Evolutionary conservation across 768 basidiomycete species (phyloP), one percentile per base, ranked within the genome.

Genomic region (Candolleomyces efflorescens): DNA sequence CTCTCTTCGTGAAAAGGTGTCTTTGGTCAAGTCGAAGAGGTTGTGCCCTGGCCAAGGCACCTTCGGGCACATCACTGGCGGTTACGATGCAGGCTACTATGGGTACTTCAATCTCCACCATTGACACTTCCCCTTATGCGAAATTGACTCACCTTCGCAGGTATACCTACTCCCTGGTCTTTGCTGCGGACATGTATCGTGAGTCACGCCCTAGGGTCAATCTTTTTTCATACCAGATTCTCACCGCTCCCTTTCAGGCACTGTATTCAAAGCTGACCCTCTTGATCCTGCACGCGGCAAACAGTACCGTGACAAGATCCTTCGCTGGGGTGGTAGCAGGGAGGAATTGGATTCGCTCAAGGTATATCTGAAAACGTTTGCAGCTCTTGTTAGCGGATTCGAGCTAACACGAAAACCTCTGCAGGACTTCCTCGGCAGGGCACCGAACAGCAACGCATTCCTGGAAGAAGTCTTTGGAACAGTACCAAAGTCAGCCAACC

Each of bases 291-390:
- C 69, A 22, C 81, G 82, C 15, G 91, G 92, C 3, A 74, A 78
- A 60, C 73, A 70, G 23, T 95, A 94, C 68, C 82, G 91, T 2
- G 80, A 89, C 59, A 85, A 85, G 69, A 93, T 95, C 59, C 77
- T 94, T 17, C 69, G 73, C 32, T 81, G 82, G 7, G 91, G 92
- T 23, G 90, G 89, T 24, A 89, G 86, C 61, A 81, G 87, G 12
- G 91, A 94, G 60, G 92, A 93, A 63, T 70, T 84, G 56, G 86
- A 90, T 47, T 87, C 87, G n/a, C 78, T 94, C 57, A 79, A 87
- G 78, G 90, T 86, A 60, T 27, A 71, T 50, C n/a, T 5, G 32
- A 32, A 7, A 2, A 5, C 32, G 32, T 11, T 0, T 26, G 20
- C 55, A 47, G 15, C 37, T 37, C 47, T 18, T n/a, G 20, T 38